Conservation (phyloP, 1,139 yeast species). For the Hyphopichia pseudoburtonii region DNA sequence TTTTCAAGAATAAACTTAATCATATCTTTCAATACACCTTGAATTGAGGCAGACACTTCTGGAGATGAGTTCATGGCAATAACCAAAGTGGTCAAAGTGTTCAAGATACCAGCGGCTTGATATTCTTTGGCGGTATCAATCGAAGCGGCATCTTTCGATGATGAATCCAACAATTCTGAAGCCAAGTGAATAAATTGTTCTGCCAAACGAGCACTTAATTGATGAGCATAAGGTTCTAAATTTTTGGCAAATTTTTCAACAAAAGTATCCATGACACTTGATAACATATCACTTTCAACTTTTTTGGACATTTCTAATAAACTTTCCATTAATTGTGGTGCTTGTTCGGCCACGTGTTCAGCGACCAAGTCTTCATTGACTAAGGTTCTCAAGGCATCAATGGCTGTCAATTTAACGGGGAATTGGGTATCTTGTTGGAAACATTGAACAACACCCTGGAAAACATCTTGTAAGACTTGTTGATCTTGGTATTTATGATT, state of each 20-base stretch:
- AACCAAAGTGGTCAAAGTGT: conserved; percentile 52
- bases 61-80: conserved; percentile 52
- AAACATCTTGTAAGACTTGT: conserved; percentile 42
- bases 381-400: conserved; percentile 52
- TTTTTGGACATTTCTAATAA: conserved; percentile 51
- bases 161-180: conserved; percentile 40
- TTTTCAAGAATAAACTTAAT: conserved; percentile 49
- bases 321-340: conserved; percentile 53
- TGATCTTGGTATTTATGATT: conserved; percentile 37
- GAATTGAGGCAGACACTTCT: conserved; percentile 41
- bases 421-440: conserved; percentile 45
- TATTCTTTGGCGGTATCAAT: conserved; percentile 48
- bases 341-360: conserved; percentile 45
- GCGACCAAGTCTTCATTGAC: conserved; percentile 50
- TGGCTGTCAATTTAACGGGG: conserved; percentile 53
- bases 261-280: conserved; percentile 56
- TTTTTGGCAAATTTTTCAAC: conserved; percentile 53
- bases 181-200: conserved; percentile 49
- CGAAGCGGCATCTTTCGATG: conserved; percentile 20
- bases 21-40: conserved; percentile 39
- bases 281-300: conserved; percentile 53
- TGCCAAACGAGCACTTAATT: conserved; percentile 47
- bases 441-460: conserved; percentile 44
- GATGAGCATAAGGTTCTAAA: conserved; percentile 56
- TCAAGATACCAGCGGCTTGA: conserved; percentile 52